Conservation (phyloP, 768 basidiomycete genomes). For the Russula dissimulans region DNA sequence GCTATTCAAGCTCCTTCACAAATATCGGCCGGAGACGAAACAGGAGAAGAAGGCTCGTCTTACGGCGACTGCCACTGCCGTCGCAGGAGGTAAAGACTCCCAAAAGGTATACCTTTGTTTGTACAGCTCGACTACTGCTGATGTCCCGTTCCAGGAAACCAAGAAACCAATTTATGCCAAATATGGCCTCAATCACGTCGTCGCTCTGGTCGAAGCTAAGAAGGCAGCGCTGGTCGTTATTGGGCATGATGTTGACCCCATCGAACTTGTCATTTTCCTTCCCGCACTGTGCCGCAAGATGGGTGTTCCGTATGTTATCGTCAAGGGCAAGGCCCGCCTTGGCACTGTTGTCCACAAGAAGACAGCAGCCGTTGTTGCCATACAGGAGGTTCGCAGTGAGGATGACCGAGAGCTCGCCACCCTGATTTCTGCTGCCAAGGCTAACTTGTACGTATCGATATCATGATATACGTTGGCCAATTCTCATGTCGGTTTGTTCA, state of each 20-base stretch:
- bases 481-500: conserved; percentile 23
- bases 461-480: background rate
- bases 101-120: conserved; percentile 35
- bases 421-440: conserved; percentile 87
- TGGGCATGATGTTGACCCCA: conserved; percentile 78
- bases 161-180: conserved; percentile 96
- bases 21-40: conserved; percentile 90
- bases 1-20: conserved; percentile 96
- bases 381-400: conserved; percentile 49
- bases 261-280: conserved; percentile 86
- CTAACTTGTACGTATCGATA: conserved; percentile 71
- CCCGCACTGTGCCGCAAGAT: conserved; percentile 51
- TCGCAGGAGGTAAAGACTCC: conserved; percentile 71
- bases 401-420: conserved; percentile 90
- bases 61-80: conserved; percentile 60
- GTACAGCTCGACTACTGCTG: background rate
- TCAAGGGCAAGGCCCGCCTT: conserved; percentile 96
- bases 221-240: conserved; percentile 95
- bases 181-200: conserved; percentile 94
- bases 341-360: conserved; percentile 99
- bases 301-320: conserved; percentile 60
- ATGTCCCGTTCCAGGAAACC: conserved; percentile 41
- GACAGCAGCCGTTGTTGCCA: conserved; percentile 73
- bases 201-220: conserved; percentile 74
- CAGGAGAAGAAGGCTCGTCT: conserved; percentile 97